Percentiles rank a stretch among this genome's conserved stretches.
These are phyloP conservation scores for Nemania sp. DNA, from an alignment of 2,329 filamentous ascomycete genomes.

Conservation along the genomic window DNA sequence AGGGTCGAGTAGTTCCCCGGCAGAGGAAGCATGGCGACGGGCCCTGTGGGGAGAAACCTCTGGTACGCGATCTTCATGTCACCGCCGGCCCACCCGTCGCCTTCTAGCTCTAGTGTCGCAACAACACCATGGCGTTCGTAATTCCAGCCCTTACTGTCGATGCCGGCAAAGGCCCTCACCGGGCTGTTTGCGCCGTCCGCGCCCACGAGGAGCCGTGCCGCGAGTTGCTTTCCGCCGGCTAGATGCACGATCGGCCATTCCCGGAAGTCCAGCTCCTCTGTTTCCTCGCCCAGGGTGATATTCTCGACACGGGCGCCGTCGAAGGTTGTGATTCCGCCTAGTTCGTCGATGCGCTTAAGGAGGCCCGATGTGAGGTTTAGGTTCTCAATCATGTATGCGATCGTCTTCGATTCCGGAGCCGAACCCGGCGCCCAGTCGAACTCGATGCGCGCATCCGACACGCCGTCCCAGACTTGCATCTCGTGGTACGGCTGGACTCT, in stretches of 20 bases:
- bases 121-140: slow-evolving; percentile 92
- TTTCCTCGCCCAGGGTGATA: slow-evolving; percentile 80
- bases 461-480: slow-evolving; percentile 99
- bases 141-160: slow-evolving; percentile 90
- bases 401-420: slow-evolving; percentile 64
- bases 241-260: slow-evolving; percentile 89
- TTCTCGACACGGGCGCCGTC: slow-evolving; percentile 81
- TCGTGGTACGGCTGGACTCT: slow-evolving; percentile 90
- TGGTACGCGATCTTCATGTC: slow-evolving; percentile 86
- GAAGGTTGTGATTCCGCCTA: slow-evolving; percentile 77
- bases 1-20: slow-evolving; percentile 85
- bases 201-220: slow-evolving; percentile 87
- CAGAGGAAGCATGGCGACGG: slow-evolving; percentile 89
- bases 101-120: slow-evolving; percentile 82
- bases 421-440: slow-evolving; percentile 77
- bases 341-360: slow-evolving; percentile 75
- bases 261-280: slow-evolving; percentile 78
- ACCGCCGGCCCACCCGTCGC: slow-evolving; percentile 65
- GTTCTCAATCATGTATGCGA: slow-evolving; percentile 98
- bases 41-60: slow-evolving; percentile 91
- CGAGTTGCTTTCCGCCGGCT: slow-evolving; percentile 73
- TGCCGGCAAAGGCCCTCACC: slow-evolving; percentile 88
- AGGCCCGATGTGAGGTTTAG: slow-evolving; percentile 86
- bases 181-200: slow-evolving; percentile 96
- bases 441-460: slow-evolving; percentile 86